Evolutionary conservation across 1,284 basidiomycete genomes (phyloP), one percentile per base, ranked within the genome.

Genomic region (Jaminaea rosea): DNA sequence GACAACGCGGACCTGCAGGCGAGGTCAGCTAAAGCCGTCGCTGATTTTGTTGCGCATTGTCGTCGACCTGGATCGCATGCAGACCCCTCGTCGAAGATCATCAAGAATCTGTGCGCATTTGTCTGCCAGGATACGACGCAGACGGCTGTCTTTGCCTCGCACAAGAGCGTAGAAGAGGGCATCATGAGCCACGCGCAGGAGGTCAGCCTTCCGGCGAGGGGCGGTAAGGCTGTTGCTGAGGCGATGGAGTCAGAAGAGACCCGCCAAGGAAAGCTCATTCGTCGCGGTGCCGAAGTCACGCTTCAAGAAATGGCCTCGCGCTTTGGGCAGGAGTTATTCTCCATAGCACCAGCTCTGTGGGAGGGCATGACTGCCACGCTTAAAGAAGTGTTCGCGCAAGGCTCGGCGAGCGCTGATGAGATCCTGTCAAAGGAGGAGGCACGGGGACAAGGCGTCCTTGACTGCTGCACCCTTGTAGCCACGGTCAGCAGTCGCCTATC

Each of bases 41-140:
- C 90, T 10, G 81, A 83, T 3, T 88, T 99, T 74, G 82, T 98
- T 55, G 83, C 85, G 45, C 87, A 88, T 69, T 96, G 91, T 74
- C 81, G 53, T 17, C 53, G 83, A 2, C 84, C 77, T 75, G 83
- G 66, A 76, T 84, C 65, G 64, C 59, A 59, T 42, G 68, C 77
- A 49, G 80, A 80, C 53, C 81, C 81, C 78, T 63, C 86, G 80
- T 88, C 92, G 67, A 99, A 99, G 78, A 91, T 99, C 50, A 83
- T 98, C 65, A 91, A 91, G 78, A 99, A 99, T 72, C 81, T 98
- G 4, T 93, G 90, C 76, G 92, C 90, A 0, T 98, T 98, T 76
- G 79, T 98, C 4, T 98, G 93, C 75, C 71, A 73, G 50, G 94
- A 99, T 73, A 80, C 82, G 11, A 83, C 86, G 26, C 82, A 86